A percentile compares a stretch with the other conserved stretches of the same genome.
Conservation (phyloP, 164 flowering plant species). For the Protea cynaroides region DNA sequence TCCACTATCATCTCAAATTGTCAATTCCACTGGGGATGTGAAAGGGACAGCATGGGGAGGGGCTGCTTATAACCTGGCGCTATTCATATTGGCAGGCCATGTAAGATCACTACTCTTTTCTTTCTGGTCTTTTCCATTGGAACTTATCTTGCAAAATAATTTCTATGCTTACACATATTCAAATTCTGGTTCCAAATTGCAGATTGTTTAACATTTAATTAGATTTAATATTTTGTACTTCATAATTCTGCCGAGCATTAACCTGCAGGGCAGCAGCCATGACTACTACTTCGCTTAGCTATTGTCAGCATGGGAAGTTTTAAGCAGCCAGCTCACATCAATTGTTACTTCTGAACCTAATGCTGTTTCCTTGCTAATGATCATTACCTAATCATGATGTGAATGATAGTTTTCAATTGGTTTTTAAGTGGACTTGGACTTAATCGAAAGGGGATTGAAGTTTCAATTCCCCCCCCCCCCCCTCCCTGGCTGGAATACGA, state of each 20-base stretch:
- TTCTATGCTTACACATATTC: not conserved
- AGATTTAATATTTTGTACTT: too few species aligned
- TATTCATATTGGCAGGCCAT: conserved; percentile 84
- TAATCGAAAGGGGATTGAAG: too few species aligned
- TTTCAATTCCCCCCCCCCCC: too few species aligned
- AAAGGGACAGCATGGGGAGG: conserved; percentile 87
- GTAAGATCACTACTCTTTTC: conserved; percentile 33
- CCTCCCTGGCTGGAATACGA: too few species aligned
- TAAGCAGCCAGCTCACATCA: not conserved
- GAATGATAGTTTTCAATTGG: not conserved
- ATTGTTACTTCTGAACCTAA: not conserved
- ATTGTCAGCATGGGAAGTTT: not conserved
- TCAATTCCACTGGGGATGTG: conserved; percentile 62
- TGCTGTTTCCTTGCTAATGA: not conserved
- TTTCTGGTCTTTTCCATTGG: not conserved
- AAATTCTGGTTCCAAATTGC: not conserved
- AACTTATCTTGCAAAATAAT: not conserved
- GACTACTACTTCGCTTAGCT: too few species aligned
- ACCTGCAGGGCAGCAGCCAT: too few species aligned
- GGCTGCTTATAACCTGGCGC: conserved; percentile 76
- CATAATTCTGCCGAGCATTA: too few species aligned
- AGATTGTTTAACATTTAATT: too few species aligned
- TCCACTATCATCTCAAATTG: conserved; percentile 61
- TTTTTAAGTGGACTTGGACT: too few species aligned
- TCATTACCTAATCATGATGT: not conserved